Base-by-base conservation (phyloP, 768 basidiomycete genomes). In the Chalciporus pseudorubinellus region DNA sequence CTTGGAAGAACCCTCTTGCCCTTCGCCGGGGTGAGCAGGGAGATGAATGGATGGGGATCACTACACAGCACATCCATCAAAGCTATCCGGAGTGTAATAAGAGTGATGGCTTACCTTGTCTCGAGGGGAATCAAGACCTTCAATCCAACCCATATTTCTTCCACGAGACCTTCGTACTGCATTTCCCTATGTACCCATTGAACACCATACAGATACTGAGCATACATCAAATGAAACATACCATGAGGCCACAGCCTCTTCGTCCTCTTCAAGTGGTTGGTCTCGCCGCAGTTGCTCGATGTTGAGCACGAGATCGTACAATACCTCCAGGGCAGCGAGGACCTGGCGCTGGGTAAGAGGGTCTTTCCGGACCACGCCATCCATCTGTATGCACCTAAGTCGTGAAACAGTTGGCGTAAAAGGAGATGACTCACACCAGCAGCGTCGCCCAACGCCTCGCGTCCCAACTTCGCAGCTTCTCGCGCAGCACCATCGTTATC, bases 41-140 rank as follows among this genome's bases (percentile, higher is more conserved):
- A 93, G 58, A 99, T 85, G 73, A 99, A 98, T 2, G 97, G 97
- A 72, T 99, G 97, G 3, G 95, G 95, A 56, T 89, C 79, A 66
- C 95, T 95, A 48, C 36, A 43, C 7, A 26, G 38, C 29, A n/a
- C 44, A 38, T 45, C 22, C 2, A 22, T 53, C 8, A 62, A 46
- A 26, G 11, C 20, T 9, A n/a, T 43, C 44, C 21, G 16, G 5
- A 21, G 41, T 2, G 18, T 28, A 12, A 21, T 19, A 26, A 14
- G 12, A 6, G 18, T 0, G 36, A 24, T 36, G 1, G 56, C 74
- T 34, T 55, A 92, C 94, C 93, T 94, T n/a, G 89, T 88, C 65
- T 94, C 94, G 16, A 98, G 79, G 36, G 93, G 92, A 5, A 90
- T 85, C 76, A 90, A 86, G n/a, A 98, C 90, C 59, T 85, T 77